Conservation (phyloP, 495 filamentous ascomycete genomes). For the Alectoria sarmentosa region DNA sequence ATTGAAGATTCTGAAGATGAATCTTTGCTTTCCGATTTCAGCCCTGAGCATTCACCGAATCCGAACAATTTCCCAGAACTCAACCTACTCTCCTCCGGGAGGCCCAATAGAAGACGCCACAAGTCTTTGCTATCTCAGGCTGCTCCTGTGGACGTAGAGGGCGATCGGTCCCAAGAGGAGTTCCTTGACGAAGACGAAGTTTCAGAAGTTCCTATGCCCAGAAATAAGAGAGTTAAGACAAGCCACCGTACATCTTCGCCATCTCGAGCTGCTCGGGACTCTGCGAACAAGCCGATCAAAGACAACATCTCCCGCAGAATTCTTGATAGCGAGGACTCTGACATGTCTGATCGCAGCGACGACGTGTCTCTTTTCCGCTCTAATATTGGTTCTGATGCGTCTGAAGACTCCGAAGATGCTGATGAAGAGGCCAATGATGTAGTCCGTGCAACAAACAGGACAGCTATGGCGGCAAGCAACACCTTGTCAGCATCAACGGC, state of each 20-base stretch:
- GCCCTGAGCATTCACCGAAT: neutral
- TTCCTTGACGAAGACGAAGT: neutral
- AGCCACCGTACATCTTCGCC: conserved; percentile 12
- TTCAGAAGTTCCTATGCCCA: neutral
- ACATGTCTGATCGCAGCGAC: conserved; percentile 16
- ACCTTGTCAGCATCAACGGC: conserved; percentile 6
- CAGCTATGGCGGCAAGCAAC: neutral
- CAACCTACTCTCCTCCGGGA: neutral
- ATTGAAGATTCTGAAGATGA: conserved; percentile 20
- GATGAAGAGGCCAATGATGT: conserved; percentile 22
- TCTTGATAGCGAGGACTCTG: conserved; percentile 20
- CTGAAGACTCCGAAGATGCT: conserved; percentile 30
- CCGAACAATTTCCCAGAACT: neutral
- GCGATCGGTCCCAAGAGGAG: neutral
- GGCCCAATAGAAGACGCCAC: neutral
- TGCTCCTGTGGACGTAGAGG: too few relatives aligned
- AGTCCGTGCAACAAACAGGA: neutral
- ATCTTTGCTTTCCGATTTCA: neutral
- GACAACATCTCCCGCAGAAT: conserved; percentile 8
- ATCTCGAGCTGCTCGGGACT: conserved; percentile 19
- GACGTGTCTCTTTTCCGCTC: conserved; percentile 17
- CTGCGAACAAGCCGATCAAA: conserved; percentile 17
- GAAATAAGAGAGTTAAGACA: conserved; percentile 9
- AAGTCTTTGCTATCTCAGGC: neutral
- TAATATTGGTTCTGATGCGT: conserved; percentile 14